Conservation (phyloP, 176 grass and related monocot genomes). For the Neostapfia colusana region DNA sequence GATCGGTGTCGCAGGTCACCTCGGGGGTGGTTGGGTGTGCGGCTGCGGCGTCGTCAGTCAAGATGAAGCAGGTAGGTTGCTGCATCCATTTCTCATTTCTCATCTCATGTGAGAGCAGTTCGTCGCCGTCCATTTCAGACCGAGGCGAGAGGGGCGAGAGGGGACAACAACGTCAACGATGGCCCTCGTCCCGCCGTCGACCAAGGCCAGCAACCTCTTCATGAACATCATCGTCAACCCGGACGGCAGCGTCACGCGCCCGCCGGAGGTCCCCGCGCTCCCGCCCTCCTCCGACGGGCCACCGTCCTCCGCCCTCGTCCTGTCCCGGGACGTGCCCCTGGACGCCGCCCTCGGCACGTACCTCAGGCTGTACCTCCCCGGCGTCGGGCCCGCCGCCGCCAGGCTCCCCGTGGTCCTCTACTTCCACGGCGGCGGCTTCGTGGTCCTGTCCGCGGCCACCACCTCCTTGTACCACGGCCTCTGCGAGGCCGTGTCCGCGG, state of each 20-base stretch:
- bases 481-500: conserved; percentile 63
- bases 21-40: too few relatives aligned
- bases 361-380: conserved; percentile 69
- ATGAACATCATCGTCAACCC: conserved; percentile 61
- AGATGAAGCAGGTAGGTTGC: too few relatives aligned
- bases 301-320: background rate
- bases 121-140: too few relatives aligned
- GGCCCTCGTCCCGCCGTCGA: background rate
- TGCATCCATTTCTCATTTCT: too few relatives aligned
- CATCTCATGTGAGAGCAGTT: too few relatives aligned
- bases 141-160: background rate
- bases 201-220: conserved; percentile 64
- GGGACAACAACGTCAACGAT: background rate
- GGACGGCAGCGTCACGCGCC: conserved; percentile 72
- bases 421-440: conserved; percentile 91
- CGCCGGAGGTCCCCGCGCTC: conserved; percentile 50
- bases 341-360: conserved; percentile 49
- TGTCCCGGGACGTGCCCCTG: conserved; percentile 71
- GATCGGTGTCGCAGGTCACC: too few relatives aligned
- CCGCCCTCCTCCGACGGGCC: background rate
- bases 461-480: conserved; percentile 57
- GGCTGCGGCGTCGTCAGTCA: too few relatives aligned
- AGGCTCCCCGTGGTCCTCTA: conserved; percentile 80
- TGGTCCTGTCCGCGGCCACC: conserved; percentile 47
- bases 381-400: background rate